These are phyloP conservation scores for Penicillium ucsense DNA, from an alignment of 495 filamentous ascomycete genomes.

Conservation along the genomic window DNA sequence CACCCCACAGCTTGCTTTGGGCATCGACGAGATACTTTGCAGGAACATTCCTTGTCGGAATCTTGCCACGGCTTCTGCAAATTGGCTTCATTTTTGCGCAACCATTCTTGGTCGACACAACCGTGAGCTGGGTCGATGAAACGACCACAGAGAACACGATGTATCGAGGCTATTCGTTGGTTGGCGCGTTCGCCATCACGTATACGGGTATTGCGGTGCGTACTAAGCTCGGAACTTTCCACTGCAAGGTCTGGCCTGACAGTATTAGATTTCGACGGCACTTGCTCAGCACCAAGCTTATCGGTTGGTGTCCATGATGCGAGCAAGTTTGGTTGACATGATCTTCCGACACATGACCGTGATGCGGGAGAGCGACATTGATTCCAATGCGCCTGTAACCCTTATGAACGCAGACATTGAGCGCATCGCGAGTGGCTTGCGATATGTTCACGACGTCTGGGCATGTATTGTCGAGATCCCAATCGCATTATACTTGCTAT, in stretches of 20 bases:
- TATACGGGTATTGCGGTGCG: conserved; percentile 47
- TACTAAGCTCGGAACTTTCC: conserved; percentile 18
- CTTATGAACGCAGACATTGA: conserved; percentile 49
- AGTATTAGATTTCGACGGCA: background rate
- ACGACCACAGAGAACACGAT: background rate
- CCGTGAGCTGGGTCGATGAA: conserved; percentile 11
- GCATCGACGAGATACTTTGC: background rate
- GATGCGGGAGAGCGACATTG: background rate
- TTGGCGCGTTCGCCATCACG: conserved; percentile 43
- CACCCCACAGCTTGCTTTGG: background rate
- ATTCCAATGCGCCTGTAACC: conserved; percentile 23
- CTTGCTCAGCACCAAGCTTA: conserved; percentile 13
- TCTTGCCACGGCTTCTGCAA: background rate
- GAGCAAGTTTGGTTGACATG: conserved; percentile 38
- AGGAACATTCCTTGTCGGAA: background rate
- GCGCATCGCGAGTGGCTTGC: conserved; percentile 25
- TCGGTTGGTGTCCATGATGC: conserved; percentile 38
- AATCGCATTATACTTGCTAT: conserved; percentile 42
- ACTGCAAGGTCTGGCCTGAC: conserved; percentile 1
- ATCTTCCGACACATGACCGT: conserved; percentile 36
- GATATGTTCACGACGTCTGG: conserved; percentile 41
- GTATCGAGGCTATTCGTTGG: conserved; percentile 40
- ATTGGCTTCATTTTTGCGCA: conserved; percentile 41
- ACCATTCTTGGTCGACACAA: conserved; percentile 41
- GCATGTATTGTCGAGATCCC: conserved; percentile 41